Evolutionary conservation across 805 yeast species (phyloP), one percentile per base, ranked within the genome.

Genomic region (Pichia heedii): DNA sequence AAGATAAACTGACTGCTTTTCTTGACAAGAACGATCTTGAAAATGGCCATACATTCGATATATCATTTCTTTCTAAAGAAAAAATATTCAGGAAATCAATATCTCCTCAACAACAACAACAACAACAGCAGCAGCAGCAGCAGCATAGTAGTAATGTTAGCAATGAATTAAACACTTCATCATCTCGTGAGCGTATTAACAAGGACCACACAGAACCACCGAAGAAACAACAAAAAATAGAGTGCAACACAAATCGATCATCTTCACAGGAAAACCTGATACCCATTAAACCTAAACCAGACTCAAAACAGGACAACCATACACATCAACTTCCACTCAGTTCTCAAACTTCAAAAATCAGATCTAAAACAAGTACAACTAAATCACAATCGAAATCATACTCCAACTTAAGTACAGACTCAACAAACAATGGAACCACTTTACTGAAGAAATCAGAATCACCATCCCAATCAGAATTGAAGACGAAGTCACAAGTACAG

Each of bases 11-110:
- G 43, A 62, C 55, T 60, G 62, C 61, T 2, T 79, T 78, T 53
- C 50, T 79, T 40, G 74, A 70, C 44, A 65, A 66, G 48, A 76
- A 77, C 50, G 81, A 75, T 51, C 54, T 78, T 5, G 74, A 69
- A 47, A 70, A 71, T 50, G 74, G 71, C 6, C 62, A 58, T 20
- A 61, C 54, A 22, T 68, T 74, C 49, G 68, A 66, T 36, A 55
- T 59, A 9, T 46, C 62, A 3, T 52, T 58, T 21, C 45, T 63
- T 32, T 62, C 58, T 19, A 64, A 50, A 45, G 70, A 55, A 55
- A 69, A 53, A 45, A 61, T 53, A 38, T 55, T 51, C 30, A 57
- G 53, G 41, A 50, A 56, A 42, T 44, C 51, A 12, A 41, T 55
- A 2, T 52, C 64, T 3, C 65, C 61, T 13, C 62, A 60, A 6